phyloP scores from a whole-genome alignment of 306 rosid species.

The Ziziphus jujuba region DNA sequence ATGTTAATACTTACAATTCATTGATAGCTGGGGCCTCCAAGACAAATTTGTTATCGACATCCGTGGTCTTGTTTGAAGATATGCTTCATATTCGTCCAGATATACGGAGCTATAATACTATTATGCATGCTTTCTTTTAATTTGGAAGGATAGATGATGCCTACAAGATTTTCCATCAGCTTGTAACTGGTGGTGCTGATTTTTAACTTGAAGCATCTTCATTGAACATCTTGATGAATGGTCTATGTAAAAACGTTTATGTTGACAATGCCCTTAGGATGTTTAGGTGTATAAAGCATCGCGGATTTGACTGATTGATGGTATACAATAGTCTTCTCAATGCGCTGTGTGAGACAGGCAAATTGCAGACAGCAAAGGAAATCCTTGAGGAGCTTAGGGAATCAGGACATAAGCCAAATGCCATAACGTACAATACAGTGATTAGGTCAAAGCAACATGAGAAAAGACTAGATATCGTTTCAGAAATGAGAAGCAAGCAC shows the following conservation, averaged over 20 bases:
- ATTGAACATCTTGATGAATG: conserved; percentile 64
- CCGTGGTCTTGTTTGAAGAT: conserved; percentile 64
- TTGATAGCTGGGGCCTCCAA: conserved; percentile 55
- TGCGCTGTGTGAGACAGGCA: conserved; percentile 63
- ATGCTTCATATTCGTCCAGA: conserved; percentile 65
- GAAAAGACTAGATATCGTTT: conserved; percentile 60
- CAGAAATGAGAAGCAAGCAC: conserved; percentile 70
- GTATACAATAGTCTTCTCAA: conserved; percentile 68
- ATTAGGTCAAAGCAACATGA: conserved; percentile 44
- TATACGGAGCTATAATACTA: conserved; percentile 66
- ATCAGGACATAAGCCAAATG: conserved; percentile 49
- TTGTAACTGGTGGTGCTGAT: conserved; percentile 28
- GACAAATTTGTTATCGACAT: conserved; percentile 31
- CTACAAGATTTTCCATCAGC: conserved; percentile 45
- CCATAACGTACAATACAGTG: conserved; percentile 66
- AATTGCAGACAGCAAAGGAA: conserved; percentile 43
- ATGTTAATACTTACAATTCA: conserved; percentile 71
- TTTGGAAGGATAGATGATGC: conserved; percentile 76
- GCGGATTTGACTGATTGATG: conserved; percentile 52
- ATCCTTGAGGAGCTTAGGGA: conserved; percentile 58
- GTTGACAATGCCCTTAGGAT: conserved; percentile 54
- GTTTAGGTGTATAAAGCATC: conserved; percentile 56
- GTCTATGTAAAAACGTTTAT: conserved; percentile 63
- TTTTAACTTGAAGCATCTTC: conserved; percentile 43
- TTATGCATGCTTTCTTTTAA: conserved; percentile 71